Base-by-base conservation (phyloP, 1,139 yeast species). In the Sugiyamaella novakii region DNA sequence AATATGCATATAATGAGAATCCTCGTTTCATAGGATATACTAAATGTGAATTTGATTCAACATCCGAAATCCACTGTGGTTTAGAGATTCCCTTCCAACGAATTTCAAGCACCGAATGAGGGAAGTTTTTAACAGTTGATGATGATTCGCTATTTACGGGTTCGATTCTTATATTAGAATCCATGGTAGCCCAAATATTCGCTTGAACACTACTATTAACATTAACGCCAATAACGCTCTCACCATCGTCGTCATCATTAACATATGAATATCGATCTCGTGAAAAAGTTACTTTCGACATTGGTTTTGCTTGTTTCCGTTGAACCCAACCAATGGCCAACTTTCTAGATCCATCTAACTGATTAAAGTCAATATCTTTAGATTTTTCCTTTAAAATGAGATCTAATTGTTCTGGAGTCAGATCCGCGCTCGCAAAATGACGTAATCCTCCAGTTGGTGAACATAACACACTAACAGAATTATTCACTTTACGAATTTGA, bases 371-470 rank as follows among this genome's bases (percentile, higher is more conserved):
- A 38, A 50, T 48, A 28, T 54, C 54, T 28, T 55, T 54, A 17
- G 52, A 46, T 25, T 51, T 42, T 19, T 62, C 61, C 3, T 52
- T 39, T 31, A 68, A 58, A 5, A 74, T 52, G 15, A 56, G 51
- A 3, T 63, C 58, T 11, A 66, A 57, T n/a, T 72, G 61, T 11
- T 56, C 50, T 2, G 60, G 57, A 11, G 65, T 58, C 6, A 75
- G 53, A 2, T 59, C 53, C 10, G 74, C 65, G 36, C 70, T 64
- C 2, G 80, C 65, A 46, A 74, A 71, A 53, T 76, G 76, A 34
- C 81, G 68, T 25, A 78, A 55, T 0, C 82, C 82, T 22, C 81
- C 81, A 24, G 77, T 69, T 1, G 81, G 80, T 12, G 79, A 69
- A 27, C 77, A 64, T 29, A 77, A 59, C 11, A 73, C 59, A 24